These are phyloP conservation scores for Lenzites betulinus DNA, from an alignment of 768 basidiomycete genomes.

Conservation along the genomic window DNA sequence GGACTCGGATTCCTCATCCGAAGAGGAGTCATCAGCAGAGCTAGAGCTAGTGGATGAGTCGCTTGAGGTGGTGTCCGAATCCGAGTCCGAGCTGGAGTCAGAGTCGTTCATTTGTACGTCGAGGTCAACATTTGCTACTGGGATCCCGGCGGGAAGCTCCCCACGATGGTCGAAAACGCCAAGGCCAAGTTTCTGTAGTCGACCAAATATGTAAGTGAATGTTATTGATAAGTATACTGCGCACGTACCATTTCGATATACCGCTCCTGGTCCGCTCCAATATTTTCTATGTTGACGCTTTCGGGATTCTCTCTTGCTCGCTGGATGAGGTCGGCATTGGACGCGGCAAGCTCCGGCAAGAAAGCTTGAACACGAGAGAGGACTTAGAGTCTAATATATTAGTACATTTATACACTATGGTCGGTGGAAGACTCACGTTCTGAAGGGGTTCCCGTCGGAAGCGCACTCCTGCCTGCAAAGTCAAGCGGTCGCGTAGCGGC, in stretches of 20 bases:
- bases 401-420: background rate
- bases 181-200: slow-evolving; percentile 58
- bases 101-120: background rate
- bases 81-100: background rate
- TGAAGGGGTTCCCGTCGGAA: slow-evolving; percentile 44
- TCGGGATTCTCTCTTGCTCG: slow-evolving; percentile 49
- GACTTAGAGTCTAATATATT: slow-evolving; percentile 42
- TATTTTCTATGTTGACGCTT: slow-evolving; percentile 71
- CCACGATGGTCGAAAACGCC: slow-evolving; percentile 49
- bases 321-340: slow-evolving; percentile 55
- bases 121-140: slow-evolving; percentile 15
- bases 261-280: slow-evolving; percentile 47
- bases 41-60: background rate
- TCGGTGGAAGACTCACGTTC: slow-evolving; percentile 45
- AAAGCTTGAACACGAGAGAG: slow-evolving; percentile 67
- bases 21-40: slow-evolving; percentile 1
- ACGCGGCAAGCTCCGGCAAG: slow-evolving; percentile 65
- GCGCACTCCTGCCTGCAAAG: slow-evolving; percentile 35
- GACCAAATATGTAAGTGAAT: background rate
- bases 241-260: slow-evolving; percentile 55
- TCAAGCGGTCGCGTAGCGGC: slow-evolving; percentile 29
- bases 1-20: slow-evolving; percentile 2
- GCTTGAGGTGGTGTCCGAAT: background rate
- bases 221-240: background rate
- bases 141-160: slow-evolving; percentile 6